phyloP scores from a whole-genome alignment of 495 filamentous ascomycete species.

The Rhypophila decipiens region DNA sequence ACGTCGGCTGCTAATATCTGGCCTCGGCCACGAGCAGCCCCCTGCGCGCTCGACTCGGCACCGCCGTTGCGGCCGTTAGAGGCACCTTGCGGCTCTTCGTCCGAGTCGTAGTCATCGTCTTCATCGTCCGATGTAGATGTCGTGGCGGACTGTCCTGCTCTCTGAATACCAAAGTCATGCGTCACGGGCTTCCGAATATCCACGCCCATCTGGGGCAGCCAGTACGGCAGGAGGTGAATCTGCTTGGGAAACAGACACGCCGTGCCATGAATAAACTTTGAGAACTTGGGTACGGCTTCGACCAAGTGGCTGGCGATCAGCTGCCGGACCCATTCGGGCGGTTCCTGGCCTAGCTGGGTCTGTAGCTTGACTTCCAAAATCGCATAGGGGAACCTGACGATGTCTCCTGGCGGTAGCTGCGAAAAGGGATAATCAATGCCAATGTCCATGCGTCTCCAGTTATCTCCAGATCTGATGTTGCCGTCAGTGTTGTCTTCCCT shows the following conservation, averaged over 20 bases:
- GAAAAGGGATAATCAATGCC: constrained; percentile 93
- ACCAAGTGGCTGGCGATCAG: constrained; percentile 89
- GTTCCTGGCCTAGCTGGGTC: constrained; percentile 94
- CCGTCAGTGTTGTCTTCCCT: constrained; percentile 95
- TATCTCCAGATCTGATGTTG: constrained; percentile 64
- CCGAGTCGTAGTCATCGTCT: constrained; percentile 50
- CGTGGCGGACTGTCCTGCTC: constrained; percentile 65
- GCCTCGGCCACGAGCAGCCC: constrained; percentile 33
- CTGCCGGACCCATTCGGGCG: constrained; percentile 92
- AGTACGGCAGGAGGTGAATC: constrained; percentile 90
- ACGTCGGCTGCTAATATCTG: constrained; percentile 32
- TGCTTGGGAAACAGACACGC: constrained; percentile 79
- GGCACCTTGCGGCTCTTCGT: constrained; percentile 46
- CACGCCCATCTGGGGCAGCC: constrained; percentile 96
- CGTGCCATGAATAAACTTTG: constrained; percentile 96
- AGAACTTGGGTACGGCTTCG: constrained; percentile 97
- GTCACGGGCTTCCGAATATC: constrained; percentile 92
- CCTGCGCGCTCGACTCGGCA: constrained; percentile 28
- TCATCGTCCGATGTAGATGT: constrained; percentile 69
- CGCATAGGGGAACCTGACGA: constrained; percentile 91
- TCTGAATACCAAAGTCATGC: constrained; percentile 81
- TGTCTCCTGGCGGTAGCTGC: constrained; percentile 76
- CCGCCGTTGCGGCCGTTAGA: constrained; percentile 17
- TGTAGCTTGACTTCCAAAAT: constrained; percentile 97
- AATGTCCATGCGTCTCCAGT: constrained; percentile 97